phyloP scores from a whole-genome alignment of 352 stramenopile species.

The Pythium folliculosum region DNA sequence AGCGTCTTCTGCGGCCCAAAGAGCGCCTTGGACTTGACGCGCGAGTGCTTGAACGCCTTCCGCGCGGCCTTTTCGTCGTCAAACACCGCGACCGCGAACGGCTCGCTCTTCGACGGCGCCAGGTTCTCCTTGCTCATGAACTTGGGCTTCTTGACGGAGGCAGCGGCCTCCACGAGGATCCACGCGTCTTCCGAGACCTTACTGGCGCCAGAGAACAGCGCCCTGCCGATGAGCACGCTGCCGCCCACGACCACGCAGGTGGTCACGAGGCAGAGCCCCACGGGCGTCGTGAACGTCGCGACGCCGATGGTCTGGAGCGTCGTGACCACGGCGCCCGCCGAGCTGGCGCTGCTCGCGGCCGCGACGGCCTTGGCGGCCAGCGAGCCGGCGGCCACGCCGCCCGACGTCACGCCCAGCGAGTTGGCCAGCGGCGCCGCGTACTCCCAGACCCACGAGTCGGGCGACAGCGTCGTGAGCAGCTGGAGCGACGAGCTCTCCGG shows the following conservation, averaged over 20 bases:
- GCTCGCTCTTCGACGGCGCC: neutral
- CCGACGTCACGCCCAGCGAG: conserved; percentile 2
- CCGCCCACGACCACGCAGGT: neutral
- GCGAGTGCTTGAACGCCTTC: conserved; percentile 5
- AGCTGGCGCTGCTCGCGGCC: neutral
- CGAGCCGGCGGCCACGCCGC: neutral
- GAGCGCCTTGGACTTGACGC: neutral
- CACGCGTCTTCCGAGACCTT: conserved; percentile 3
- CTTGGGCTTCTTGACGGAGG: neutral
- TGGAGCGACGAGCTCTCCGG: neutral
- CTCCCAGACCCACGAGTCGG: conserved; percentile 9
- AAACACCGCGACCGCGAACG: conserved; percentile 4
- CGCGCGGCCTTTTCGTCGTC: conserved; percentile 1
- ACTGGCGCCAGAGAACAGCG: neutral
- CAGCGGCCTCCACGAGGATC: neutral
- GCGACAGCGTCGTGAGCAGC: neutral
- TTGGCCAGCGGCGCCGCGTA: neutral
- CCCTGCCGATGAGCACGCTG: neutral
- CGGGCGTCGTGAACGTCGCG: conserved; percentile 1
- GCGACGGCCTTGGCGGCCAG: conserved; percentile 5
- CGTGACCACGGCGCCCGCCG: neutral
- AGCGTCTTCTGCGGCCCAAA: neutral
- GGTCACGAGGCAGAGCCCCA: conserved; percentile 6
- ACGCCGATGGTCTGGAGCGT: neutral
- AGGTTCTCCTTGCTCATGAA: neutral